Evolutionary conservation across 2,329 filamentous ascomycete species (phyloP), one percentile per base, ranked within the genome.

Genomic region (Pseudogymnoascus sp.): DNA sequence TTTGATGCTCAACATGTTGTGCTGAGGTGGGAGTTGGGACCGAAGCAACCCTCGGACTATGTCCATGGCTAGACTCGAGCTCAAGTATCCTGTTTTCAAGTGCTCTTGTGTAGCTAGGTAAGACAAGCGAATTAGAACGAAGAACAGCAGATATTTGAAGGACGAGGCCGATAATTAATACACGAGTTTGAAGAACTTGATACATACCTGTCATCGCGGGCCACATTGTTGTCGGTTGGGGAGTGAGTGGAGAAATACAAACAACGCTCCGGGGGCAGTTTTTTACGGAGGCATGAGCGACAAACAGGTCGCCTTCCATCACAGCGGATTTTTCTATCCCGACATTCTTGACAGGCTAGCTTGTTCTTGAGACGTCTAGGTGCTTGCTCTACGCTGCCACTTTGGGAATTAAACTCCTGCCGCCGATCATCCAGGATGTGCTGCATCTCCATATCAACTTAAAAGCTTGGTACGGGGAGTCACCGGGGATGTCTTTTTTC

Each of bases 241-340:
- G 37, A 19, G 9, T 40, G 37, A 40, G 37, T 40, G 37, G 37
- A n/a, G n/a, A n/a, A 40, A n/a, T 40, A 40, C 9, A n/a, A 19
- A 40, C 37, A 40, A 19, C 37, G 37, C 37, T 40, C 37, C 3
- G 37, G 37, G 37, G 37, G 37, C 7, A 40, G 26, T 21, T 37
- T 56, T 38, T 59, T 62, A 15, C 42, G 61, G 7, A 37, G 17
- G 21, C 61, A 62, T 1, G 61, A 53, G 21, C 40, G 42, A 23
- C 61, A 62, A 4, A 59, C 23, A 56, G 61, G 61, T 35, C 61
- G 40, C 6, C 11, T 29, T 7, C 61, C 61, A 59, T 62, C 40
- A 26, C 61, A 59, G 3, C 61, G 61, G 37, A 62, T 35, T n/a
- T 62, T 62, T 6, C 61, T 23, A 21, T 62, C 61, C 15, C 61